Conservation (phyloP, 225 moss, liverwort and hornwort species). For the Ulota crispa region DNA sequence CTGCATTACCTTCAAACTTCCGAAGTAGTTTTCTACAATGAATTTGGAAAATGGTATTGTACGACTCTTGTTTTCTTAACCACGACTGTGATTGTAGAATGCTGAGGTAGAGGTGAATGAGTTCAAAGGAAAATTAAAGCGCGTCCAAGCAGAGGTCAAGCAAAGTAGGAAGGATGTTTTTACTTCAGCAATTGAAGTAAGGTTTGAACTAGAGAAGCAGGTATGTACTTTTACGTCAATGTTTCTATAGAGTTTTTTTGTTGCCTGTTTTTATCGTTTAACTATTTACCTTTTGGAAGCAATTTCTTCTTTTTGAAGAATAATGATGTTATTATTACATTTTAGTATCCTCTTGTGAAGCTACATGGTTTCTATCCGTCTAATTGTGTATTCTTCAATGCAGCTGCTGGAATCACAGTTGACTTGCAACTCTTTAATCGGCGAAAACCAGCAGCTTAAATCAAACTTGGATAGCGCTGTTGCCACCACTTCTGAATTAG, state of each 20-base stretch:
- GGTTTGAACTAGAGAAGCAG: slow-evolving; percentile 47
- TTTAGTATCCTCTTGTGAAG: neutral
- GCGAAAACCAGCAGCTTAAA: slow-evolving; percentile 58
- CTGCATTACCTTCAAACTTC: neutral
- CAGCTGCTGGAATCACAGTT: slow-evolving; percentile 54
- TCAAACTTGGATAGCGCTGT: slow-evolving; percentile 50
- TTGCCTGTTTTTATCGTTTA: neutral
- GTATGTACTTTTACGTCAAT: slow-evolving; percentile 14
- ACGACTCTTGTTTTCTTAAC: neutral
- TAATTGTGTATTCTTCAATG: slow-evolving; percentile 13
- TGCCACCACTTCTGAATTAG: slow-evolving; percentile 52
- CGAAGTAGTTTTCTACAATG: neutral
- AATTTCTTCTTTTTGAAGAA: neutral
- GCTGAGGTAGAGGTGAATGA: slow-evolving; percentile 40
- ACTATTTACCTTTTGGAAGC: slow-evolving; percentile 7
- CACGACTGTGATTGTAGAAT: slow-evolving; percentile 32
- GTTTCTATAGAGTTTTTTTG: neutral
- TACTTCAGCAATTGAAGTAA: slow-evolving; percentile 34
- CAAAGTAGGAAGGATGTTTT: slow-evolving; percentile 31
- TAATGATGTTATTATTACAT: no score
- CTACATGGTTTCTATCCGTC: neutral
- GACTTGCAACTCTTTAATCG: slow-evolving; percentile 38
- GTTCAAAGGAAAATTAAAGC: slow-evolving; percentile 12
- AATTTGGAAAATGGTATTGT: neutral
- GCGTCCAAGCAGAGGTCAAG: slow-evolving; percentile 38